These are phyloP conservation scores for Elongisporangium senticosum DNA, from an alignment of 352 stramenopile species.

Conservation along the genomic window DNA sequence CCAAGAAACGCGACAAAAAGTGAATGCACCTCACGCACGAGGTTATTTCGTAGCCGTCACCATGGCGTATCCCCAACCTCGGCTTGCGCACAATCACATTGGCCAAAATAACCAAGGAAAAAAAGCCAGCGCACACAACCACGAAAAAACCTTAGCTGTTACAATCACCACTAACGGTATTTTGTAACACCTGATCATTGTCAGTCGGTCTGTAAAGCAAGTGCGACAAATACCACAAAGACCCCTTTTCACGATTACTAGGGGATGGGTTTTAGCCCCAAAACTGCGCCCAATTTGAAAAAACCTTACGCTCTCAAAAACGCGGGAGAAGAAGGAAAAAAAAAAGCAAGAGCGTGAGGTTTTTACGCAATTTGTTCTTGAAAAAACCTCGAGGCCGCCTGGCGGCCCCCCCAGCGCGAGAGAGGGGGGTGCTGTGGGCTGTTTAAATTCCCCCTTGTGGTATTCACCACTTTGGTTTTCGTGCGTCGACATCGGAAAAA, in stretches of 20 bases:
- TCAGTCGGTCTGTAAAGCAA: background rate
- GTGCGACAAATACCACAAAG: background rate
- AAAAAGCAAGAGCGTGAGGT: background rate
- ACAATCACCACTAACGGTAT: background rate
- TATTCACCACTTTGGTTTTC: background rate
- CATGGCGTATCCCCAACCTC: background rate
- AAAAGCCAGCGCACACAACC: background rate
- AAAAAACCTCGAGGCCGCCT: background rate
- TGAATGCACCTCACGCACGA: background rate
- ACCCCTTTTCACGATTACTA: background rate
- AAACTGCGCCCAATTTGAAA: background rate
- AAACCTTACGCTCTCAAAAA: background rate
- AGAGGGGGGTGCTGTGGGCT: background rate
- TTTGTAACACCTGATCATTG: background rate
- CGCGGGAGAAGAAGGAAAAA: background rate
- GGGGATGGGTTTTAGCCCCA: background rate
- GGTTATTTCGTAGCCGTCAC: background rate
- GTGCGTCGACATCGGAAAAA: background rate
- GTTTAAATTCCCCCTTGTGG: background rate
- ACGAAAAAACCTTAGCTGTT: background rate
- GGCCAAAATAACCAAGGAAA: background rate
- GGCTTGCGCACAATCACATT: background rate
- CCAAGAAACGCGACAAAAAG: background rate
- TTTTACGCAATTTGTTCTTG: background rate
- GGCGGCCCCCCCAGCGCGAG: background rate